phyloP scores from a whole-genome alignment of 2,329 filamentous ascomycete species.

The Ophiostoma novo-ulmi region DNA sequence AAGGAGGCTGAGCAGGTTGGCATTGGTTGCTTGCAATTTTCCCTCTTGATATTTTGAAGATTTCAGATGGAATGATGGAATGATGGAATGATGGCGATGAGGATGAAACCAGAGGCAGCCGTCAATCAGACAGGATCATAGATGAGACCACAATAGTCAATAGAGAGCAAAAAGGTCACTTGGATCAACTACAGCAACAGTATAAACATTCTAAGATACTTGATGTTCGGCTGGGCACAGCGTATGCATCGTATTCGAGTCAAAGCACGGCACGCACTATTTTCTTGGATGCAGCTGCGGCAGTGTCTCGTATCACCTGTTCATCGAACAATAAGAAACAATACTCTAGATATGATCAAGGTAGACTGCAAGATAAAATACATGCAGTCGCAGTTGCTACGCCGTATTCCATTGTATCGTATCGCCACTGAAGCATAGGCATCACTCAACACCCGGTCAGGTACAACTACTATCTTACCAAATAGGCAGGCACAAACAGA shows the following conservation, averaged over 20 bases:
- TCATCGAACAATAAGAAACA: no score
- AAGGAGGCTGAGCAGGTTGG: constrained; percentile 15
- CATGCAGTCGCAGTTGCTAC: not conserved
- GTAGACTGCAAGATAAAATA: not conserved
- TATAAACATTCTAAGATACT: not conserved
- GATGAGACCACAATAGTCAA: not conserved
- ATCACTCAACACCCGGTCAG: not conserved
- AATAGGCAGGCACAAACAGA: not conserved
- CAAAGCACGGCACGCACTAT: not conserved
- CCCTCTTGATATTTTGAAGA: not conserved
- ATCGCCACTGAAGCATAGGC: not conserved
- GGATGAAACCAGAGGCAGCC: not conserved
- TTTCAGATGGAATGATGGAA: not conserved
- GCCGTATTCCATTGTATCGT: not conserved
- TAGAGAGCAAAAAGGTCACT: not conserved
- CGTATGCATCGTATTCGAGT: not conserved
- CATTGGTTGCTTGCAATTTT: not conserved
- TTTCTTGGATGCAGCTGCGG: not conserved
- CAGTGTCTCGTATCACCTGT: not conserved
- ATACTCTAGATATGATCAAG: no score
- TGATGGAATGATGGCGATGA: not conserved
- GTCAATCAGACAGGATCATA: not conserved
- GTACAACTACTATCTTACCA: not conserved
- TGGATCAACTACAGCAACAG: no score
- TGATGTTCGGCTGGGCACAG: no score